Evolutionary conservation across 192 early-diverging fungal species (phyloP).

Genomic region (Coemansia nantahalensis): DNA sequence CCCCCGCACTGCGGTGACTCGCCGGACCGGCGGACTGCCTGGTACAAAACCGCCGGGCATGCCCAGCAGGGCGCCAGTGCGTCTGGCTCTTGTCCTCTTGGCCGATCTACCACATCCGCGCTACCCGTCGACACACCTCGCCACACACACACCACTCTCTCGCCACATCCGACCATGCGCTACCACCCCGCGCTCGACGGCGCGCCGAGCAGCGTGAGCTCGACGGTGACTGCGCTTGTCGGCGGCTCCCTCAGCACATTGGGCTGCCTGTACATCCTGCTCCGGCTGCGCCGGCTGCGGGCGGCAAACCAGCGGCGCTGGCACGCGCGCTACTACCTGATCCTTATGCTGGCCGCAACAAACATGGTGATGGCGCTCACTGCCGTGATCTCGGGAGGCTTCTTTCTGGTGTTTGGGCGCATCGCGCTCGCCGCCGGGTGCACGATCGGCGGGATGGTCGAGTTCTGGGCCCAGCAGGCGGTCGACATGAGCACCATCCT

Average conservation of each 20-base stretch:
- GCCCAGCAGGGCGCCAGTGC: no score
- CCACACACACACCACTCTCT: background rate
- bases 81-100: no score
- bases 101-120: no score
- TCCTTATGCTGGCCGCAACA: slow-evolving; percentile 8
- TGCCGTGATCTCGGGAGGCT: slow-evolving; percentile 22
- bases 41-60: no score
- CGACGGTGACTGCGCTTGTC: slow-evolving; percentile 16
- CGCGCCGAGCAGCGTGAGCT: slow-evolving; percentile 47
- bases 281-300: slow-evolving; percentile 5
- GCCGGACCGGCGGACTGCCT: no score
- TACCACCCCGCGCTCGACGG: slow-evolving; percentile 39
- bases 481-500: slow-evolving; percentile 25
- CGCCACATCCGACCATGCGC: slow-evolving; percentile 7
- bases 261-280: slow-evolving; percentile 16
- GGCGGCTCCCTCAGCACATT: slow-evolving; percentile 25
- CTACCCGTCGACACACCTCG: no score
- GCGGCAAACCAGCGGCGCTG: slow-evolving; percentile 3
- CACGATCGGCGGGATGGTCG: slow-evolving; percentile 42
- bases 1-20: no score
- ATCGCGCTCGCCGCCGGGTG: slow-evolving; percentile 26
- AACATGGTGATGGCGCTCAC: slow-evolving; percentile 14
- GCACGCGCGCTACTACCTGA: slow-evolving; percentile 29
- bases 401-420: slow-evolving; percentile 36
- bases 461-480: slow-evolving; percentile 43